A percentile compares a stretch with the other conserved stretches of the same genome.
phyloP scores from a whole-genome alignment of 2,329 filamentous ascomycete genomes.

The Epichloe sibirici region DNA sequence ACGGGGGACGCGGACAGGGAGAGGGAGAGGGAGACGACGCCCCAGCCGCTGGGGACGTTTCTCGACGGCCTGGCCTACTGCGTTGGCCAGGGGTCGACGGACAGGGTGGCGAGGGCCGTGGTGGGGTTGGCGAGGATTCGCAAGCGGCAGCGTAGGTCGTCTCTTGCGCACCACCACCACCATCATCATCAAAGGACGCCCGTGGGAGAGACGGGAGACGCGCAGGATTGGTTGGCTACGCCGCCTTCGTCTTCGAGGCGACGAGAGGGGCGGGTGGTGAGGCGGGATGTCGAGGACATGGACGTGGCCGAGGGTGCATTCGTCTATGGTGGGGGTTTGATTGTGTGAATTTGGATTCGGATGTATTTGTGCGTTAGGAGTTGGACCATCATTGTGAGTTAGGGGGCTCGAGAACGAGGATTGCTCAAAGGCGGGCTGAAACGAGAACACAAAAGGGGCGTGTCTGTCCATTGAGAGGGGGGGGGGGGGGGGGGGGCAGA shows the following conservation, averaged over 20 bases:
- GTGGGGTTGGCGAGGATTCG: constrained; percentile 2
- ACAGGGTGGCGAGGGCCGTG: background rate
- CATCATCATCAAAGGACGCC: background rate
- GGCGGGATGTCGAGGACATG: background rate
- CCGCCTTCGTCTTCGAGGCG: background rate
- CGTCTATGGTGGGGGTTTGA: background rate
- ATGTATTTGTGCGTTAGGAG: too few species aligned
- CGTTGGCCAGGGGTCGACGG: constrained; percentile 15
- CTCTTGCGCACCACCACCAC: too few species aligned
- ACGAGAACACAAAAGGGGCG: too few species aligned
- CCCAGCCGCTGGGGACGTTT: constrained; percentile 8
- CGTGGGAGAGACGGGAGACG: background rate
- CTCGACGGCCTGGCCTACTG: constrained; percentile 20
- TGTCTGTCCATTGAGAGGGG: background rate
- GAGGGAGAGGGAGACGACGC: background rate
- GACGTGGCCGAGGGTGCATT: background rate
- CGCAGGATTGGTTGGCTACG: background rate
- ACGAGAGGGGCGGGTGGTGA: background rate
- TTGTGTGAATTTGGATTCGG: too few species aligned
- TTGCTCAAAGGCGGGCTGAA: background rate
- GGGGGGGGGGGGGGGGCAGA: too few species aligned
- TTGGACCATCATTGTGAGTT: too few species aligned
- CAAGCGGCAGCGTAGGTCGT: background rate
- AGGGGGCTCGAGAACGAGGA: background rate
- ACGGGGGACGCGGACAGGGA: background rate